Conservation (phyloP, 1,284 basidiomycete species). For the Ceratobasidium theobromae region DNA sequence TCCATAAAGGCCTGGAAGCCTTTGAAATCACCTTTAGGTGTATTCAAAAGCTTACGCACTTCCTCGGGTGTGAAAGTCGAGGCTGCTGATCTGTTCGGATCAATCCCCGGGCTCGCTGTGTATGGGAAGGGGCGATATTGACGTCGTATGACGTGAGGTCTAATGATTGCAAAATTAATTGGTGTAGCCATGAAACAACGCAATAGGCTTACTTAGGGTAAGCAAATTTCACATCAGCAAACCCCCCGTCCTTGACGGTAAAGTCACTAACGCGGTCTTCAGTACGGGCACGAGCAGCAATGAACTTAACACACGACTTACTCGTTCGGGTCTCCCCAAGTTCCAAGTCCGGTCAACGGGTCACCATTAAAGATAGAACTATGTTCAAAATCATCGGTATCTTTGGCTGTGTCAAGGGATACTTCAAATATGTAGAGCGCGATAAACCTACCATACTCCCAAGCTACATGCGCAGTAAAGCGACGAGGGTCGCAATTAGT, state of each 20-base stretch:
- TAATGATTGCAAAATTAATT: neutral
- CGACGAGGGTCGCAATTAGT: no score
- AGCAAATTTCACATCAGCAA: neutral
- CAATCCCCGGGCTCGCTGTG: neutral
- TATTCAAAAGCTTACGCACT: neutral
- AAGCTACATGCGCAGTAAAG: neutral
- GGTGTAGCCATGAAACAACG: neutral
- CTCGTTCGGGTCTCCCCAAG: neutral
- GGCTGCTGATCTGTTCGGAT: neutral
- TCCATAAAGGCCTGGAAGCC: neutral
- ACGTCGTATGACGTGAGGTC: neutral
- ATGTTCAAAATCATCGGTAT: neutral
- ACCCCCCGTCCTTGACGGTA: constrained; percentile 6
- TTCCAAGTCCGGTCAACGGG: neutral
- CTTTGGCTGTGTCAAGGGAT: neutral
- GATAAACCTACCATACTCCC: neutral
- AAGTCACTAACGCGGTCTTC: neutral
- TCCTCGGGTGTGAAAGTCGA: neutral
- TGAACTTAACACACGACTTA: neutral
- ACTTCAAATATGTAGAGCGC: neutral
- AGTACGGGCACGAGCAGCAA: neutral
- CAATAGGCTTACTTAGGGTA: neutral
- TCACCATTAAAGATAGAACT: neutral
- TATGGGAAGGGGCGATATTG: neutral
- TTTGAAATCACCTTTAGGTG: neutral